Evolutionary conservation across 2,329 filamentous ascomycete species (phyloP).

Genomic region (Penicillium frequentans): DNA sequence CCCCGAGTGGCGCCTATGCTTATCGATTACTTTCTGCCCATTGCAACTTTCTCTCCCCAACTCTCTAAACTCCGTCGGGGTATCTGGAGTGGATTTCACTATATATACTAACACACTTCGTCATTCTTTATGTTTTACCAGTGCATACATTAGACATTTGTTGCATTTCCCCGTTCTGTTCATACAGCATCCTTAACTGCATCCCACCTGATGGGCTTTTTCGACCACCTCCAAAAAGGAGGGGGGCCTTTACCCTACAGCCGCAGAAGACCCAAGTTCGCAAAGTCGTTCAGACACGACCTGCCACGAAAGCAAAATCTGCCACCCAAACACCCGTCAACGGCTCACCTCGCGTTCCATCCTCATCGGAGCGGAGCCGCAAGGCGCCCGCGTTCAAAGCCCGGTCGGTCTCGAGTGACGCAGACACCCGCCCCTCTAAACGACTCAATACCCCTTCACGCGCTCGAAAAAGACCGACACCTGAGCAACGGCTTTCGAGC

Average conservation of each 20-base stretch:
- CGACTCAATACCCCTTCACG: conserved; percentile 33
- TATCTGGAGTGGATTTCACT: neutral
- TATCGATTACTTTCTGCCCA: conserved; percentile 18
- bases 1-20: conserved; percentile 23
- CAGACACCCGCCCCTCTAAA: conserved; percentile 28
- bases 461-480: conserved; percentile 39
- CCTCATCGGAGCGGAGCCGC: conserved; percentile 22
- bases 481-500: conserved; percentile 40
- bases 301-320: conserved; percentile 28
- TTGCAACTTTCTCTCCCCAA: conserved; percentile 9
- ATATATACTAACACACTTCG: neutral
- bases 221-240: conserved; percentile 47
- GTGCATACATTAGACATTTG: conserved; percentile 12
- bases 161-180: conserved; percentile 10
- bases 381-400: conserved; percentile 26
- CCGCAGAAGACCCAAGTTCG: conserved; percentile 44
- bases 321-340: conserved; percentile 25
- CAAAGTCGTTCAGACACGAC: conserved; percentile 41
- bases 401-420: conserved; percentile 32
- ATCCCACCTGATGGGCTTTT: conserved; percentile 41
- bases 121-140: conserved; percentile 6
- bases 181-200: conserved; percentile 8
- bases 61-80: conserved; percentile 1
- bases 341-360: conserved; percentile 18
- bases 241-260: conserved; percentile 42